Evolutionary conservation across 768 basidiomycete genomes (phyloP), one percentile per base, ranked within the genome.

Genomic region (Boletus rex-veris): DNA sequence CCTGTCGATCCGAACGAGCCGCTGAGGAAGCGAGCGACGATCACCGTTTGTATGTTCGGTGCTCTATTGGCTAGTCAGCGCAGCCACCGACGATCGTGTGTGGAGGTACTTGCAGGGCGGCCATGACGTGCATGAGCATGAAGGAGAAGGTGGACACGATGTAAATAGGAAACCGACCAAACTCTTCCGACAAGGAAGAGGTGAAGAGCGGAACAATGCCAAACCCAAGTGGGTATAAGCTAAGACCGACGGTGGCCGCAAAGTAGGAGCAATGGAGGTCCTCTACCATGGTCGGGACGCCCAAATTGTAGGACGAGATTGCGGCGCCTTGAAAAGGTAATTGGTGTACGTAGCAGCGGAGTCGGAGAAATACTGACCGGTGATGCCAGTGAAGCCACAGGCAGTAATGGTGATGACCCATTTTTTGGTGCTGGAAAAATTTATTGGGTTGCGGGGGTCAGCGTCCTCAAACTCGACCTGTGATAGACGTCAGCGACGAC

Each of bases 161-260:
- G 57, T 86, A 88, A 2, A 88, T 55, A 1, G 80, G 83, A 46
- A 79, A 78, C 39, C 86, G 70, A 12, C 86, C 87, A 52, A 87
- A 82, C 61, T 89, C 87, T 62, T 89, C 87, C 62, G 85, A 86
- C 57, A 88, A 79, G 0, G 86, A 79, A 16, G 86, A 83, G 0
- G 85, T 80, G 16, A 88, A 69, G 4, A 88, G 80, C 0, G 87
- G 86, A 15, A 83, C 69, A 19, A 86, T 36, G 15, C 75, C 83
- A 57, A 88, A 88, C 3, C 84, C 85, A 7, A 88, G 63, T 0
- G 80, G 71, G 65, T 76, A 88, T 28, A 82, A 69, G 51, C 76
- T 75, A 24, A 82, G 65, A 35, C 80, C 81, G 31, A 80, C 64
- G 1, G 76, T 77, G 1, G 78, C 79, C 48, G 75, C 70, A 30